phyloP scores from a whole-genome alignment of 768 basidiomycete species.

The Antrodiella citrinella region DNA sequence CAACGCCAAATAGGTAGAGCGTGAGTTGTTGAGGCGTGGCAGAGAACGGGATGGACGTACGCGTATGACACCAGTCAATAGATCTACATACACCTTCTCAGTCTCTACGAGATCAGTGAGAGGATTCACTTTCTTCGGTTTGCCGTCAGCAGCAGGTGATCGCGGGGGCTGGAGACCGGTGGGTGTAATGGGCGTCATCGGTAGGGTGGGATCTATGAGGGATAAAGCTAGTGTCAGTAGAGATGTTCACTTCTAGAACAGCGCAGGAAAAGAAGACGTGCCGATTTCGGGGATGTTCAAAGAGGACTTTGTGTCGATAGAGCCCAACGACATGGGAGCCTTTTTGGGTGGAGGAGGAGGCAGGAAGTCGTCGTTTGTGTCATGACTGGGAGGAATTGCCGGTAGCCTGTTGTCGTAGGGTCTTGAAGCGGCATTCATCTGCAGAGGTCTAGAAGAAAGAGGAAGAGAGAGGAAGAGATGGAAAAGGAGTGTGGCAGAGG shows the following conservation, averaged over 20 bases:
- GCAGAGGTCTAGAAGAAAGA: slow-evolving; percentile 3
- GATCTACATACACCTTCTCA: slow-evolving; percentile 87
- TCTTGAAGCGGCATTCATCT: slow-evolving; percentile 12
- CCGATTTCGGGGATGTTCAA: slow-evolving; percentile 5
- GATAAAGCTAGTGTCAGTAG: slow-evolving; percentile 12
- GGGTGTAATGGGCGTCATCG: slow-evolving; percentile 11
- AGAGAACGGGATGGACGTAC: slow-evolving; percentile 37
- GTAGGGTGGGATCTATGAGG: slow-evolving; percentile 16
- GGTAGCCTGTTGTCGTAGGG: too few species aligned
- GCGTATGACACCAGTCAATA: slow-evolving; percentile 83
- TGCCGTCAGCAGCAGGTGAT: slow-evolving; percentile 30
- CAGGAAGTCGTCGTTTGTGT: too few species aligned
- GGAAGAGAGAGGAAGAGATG: slow-evolving; percentile 7
- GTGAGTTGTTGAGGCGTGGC: slow-evolving; percentile 10
- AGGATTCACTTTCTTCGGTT: slow-evolving; percentile 66
- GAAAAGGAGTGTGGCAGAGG: slow-evolving; percentile 5
- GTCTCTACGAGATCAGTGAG: slow-evolving; percentile 90
- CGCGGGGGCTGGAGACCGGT: slow-evolving; percentile 19
- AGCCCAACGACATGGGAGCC: slow-evolving; percentile 8
- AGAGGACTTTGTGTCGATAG: slow-evolving; percentile 9
- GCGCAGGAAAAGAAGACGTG: slow-evolving; percentile 4
- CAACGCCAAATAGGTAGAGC: not conserved
- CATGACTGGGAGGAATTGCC: slow-evolving; percentile 18
- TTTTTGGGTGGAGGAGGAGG: slow-evolving; percentile 21
- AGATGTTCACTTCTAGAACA: slow-evolving; percentile 4